A percentile compares a stretch with the other conserved stretches of the same genome.
These are phyloP conservation scores for Ceratobasidium sp. DNA, from an alignment of 1,284 basidiomycete genomes.

Conservation along the genomic window DNA sequence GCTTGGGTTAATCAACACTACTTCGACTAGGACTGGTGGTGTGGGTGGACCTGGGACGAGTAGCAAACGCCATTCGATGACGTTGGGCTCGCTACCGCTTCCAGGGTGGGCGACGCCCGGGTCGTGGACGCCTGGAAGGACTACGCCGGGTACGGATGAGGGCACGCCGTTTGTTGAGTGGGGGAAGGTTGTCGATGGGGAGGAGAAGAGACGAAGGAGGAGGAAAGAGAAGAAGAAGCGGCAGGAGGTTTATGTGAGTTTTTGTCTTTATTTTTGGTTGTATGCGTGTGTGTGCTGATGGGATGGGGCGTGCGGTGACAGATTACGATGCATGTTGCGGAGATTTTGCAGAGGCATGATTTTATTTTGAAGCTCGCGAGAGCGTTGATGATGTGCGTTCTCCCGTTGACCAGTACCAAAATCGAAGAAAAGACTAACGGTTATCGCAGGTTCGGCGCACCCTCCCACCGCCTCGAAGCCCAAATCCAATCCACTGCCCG, in stretches of 20 bases:
- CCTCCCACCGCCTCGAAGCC: slow-evolving; percentile 88
- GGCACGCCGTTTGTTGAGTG: slow-evolving; percentile 39
- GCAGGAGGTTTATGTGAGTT: slow-evolving; percentile 80
- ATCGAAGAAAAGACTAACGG: neutral
- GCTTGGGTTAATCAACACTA: neutral
- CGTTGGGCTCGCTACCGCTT: slow-evolving; percentile 27
- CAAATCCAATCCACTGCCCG: slow-evolving; percentile 89
- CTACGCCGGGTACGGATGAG: slow-evolving; percentile 45
- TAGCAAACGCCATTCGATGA: slow-evolving; percentile 23
- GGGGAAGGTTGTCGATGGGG: slow-evolving; percentile 56
- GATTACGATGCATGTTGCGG: slow-evolving; percentile 93
- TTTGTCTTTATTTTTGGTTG: slow-evolving; percentile 33
- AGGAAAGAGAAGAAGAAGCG: slow-evolving; percentile 75
- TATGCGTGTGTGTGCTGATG: neutral
- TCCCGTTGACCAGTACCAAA: no score
- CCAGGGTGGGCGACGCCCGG: slow-evolving; percentile 52
- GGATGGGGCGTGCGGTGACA: slow-evolving; percentile 57
- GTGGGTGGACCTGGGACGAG: neutral
- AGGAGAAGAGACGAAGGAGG: slow-evolving; percentile 64
- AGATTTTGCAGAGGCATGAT: slow-evolving; percentile 88
- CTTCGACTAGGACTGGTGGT: no score
- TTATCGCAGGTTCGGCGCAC: slow-evolving; percentile 76
- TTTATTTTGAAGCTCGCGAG: slow-evolving; percentile 91
- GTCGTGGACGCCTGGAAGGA: slow-evolving; percentile 51
- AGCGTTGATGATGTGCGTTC: slow-evolving; percentile 85